phyloP scores from a whole-genome alignment of 768 basidiomycete genomes.

The Lactarius trivialis region DNA sequence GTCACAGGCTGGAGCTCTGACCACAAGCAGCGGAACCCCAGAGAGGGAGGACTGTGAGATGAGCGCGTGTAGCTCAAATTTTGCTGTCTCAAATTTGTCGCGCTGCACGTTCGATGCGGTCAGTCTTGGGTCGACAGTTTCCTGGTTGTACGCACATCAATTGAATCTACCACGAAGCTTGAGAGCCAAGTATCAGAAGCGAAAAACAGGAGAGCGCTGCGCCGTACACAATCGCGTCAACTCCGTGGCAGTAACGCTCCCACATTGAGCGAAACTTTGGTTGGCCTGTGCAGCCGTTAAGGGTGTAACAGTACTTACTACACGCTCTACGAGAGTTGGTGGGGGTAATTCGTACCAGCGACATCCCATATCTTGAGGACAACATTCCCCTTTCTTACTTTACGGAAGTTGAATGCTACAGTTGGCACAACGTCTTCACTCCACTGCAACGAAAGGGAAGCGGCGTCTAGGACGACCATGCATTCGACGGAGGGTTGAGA shows the following conservation, averaged over 20 bases:
- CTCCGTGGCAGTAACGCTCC: conserved; percentile 90
- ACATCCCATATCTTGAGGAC: conserved; percentile 95
- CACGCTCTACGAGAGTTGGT: background rate
- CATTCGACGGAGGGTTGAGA: background rate
- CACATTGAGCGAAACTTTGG: conserved; percentile 94
- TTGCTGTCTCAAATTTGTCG: conserved; percentile 76
- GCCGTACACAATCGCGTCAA: conserved; percentile 84
- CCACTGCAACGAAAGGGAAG: conserved; percentile 47
- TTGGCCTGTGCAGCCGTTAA: conserved; percentile 48
- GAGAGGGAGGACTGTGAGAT: conserved; percentile 56
- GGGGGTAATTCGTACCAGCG: conserved; percentile 49
- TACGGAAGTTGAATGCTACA: conserved; percentile 87
- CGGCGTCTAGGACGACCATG: background rate
- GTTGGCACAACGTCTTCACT: conserved; percentile 96
- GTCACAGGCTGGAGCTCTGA: conserved; percentile 33
- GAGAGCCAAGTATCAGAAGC: background rate
- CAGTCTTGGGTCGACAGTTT: background rate
- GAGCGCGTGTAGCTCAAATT: conserved; percentile 79
- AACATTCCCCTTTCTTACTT: conserved; percentile 83
- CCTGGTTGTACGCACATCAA: conserved; percentile 52
- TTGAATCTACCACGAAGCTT: conserved; percentile 91
- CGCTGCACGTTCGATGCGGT: conserved; percentile 37
- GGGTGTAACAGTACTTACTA: background rate
- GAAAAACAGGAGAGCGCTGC: background rate
- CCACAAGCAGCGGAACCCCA: conserved; percentile 78